Evolutionary conservation across 2,329 filamentous ascomycete genomes (phyloP).

Genomic region (Trichoderma arundinaceum): DNA sequence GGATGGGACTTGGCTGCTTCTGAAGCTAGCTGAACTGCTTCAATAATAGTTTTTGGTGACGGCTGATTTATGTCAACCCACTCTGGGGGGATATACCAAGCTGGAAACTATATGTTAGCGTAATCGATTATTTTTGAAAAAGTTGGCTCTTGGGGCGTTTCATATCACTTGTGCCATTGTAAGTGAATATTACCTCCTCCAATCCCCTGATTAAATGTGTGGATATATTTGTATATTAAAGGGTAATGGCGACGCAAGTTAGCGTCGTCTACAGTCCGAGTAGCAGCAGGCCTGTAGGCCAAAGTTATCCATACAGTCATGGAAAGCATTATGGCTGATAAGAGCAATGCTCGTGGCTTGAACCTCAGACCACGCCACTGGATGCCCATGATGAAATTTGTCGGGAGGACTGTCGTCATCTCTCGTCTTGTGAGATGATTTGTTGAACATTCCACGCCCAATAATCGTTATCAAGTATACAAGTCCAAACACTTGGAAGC

Average conservation of each 20-base stretch:
- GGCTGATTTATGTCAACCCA: slow-evolving; percentile 32
- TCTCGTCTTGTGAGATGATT: too few relatives aligned
- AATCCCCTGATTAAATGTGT: slow-evolving; percentile 31
- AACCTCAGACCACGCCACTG: background rate
- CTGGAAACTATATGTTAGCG: slow-evolving; percentile 24
- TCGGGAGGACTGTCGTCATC: background rate
- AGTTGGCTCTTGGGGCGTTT: background rate
- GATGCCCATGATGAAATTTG: background rate
- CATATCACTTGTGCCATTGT: background rate
- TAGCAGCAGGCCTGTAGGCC: background rate
- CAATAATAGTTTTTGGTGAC: slow-evolving; percentile 35
- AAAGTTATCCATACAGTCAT: background rate
- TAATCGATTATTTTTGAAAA: too few relatives aligned
- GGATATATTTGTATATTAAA: slow-evolving; percentile 35
- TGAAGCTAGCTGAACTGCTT: slow-evolving; percentile 35
- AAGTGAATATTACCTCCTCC: slow-evolving; percentile 33
- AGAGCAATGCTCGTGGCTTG: background rate
- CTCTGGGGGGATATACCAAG: slow-evolving; percentile 37
- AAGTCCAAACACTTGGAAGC: too few relatives aligned
- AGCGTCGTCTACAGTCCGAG: background rate
- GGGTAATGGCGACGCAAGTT: slow-evolving; percentile 25
- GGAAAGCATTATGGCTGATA: background rate
- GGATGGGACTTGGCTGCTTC: slow-evolving; percentile 25
- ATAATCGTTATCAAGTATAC: too few relatives aligned
- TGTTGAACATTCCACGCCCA: too few relatives aligned